These are phyloP conservation scores for Fusarium begoniae DNA, from an alignment of 2,329 filamentous ascomycete species.

Conservation along the genomic window DNA sequence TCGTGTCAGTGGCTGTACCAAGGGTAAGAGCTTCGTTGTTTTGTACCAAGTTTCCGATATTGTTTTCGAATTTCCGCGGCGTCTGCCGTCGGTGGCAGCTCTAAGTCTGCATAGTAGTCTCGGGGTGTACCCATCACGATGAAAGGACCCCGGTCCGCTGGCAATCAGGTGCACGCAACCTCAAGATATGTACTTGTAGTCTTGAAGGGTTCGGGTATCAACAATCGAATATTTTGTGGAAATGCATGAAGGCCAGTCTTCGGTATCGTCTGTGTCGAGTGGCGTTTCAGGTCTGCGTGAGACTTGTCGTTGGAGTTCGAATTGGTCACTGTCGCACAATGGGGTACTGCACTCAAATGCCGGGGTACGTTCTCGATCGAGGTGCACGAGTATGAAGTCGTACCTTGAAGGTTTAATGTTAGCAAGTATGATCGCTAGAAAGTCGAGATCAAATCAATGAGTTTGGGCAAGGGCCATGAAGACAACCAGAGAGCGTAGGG, in stretches of 20 bases:
- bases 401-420: slow-evolving; percentile 1
- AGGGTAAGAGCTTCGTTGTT: not conserved
- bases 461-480: not conserved
- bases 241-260: slow-evolving; percentile 11
- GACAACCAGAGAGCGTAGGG: not conserved
- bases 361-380: not conserved
- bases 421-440: slow-evolving; percentile 7
- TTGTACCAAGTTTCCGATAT: slow-evolving; percentile 81
- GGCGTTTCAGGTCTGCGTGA: not conserved
- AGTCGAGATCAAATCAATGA: slow-evolving; percentile 2
- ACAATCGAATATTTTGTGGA: not conserved
- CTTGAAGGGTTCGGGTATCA: not conserved
- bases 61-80: slow-evolving; percentile 84
- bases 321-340: not conserved
- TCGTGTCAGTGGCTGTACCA: slow-evolving; percentile 37
- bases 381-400: not conserved
- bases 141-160: slow-evolving; percentile 14
- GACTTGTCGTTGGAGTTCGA: not conserved
- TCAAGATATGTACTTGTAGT: not conserved
- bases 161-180: not conserved
- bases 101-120: slow-evolving; percentile 89
- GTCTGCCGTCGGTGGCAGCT: slow-evolving; percentile 73
- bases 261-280: not conserved
- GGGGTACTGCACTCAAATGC: not conserved
- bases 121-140: slow-evolving; percentile 57